A percentile compares a stretch with the other conserved stretches of the same genome.
phyloP scores from a whole-genome alignment of 192 early-diverging fungal genomes.

The Backusella sp. region DNA sequence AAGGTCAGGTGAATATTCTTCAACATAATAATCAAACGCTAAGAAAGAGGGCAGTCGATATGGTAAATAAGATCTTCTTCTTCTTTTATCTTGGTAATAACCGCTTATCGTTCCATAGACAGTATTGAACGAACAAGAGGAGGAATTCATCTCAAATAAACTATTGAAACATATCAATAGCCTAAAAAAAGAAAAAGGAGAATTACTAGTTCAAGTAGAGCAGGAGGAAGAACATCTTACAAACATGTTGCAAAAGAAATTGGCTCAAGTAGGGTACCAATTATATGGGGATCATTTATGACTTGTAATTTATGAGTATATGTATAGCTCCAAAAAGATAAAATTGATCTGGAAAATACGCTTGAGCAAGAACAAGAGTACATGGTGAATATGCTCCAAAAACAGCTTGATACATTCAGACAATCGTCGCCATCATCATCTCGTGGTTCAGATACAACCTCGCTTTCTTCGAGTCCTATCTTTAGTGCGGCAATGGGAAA shows the following conservation, averaged over 20 bases:
- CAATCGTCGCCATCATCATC: conserved; percentile 12
- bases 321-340: conserved; percentile 77
- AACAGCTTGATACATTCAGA: conserved; percentile 65
- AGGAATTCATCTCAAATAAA: conserved; percentile 79
- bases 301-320: background rate
- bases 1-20: conserved; percentile 60
- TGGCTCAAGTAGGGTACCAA: conserved; percentile 46
- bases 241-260: conserved; percentile 75
- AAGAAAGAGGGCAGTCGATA: conserved; percentile 54
- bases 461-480: conserved; percentile 11
- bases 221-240: conserved; percentile 82
- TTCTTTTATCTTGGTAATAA: no score
- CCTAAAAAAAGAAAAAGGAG: conserved; percentile 79
- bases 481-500: background rate
- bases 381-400: conserved; percentile 86
- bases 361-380: conserved; percentile 93
- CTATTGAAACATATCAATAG: conserved; percentile 70
- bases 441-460: background rate
- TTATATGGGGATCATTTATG: background rate
- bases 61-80: conserved; percentile 35
- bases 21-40: conserved; percentile 58
- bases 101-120: conserved; percentile 27
- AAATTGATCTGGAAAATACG: conserved; percentile 85
- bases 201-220: conserved; percentile 72
- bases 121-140: conserved; percentile 59